Base-by-base conservation (phyloP, 495 filamentous ascomycete species). In the Penicillium argentinense region DNA sequence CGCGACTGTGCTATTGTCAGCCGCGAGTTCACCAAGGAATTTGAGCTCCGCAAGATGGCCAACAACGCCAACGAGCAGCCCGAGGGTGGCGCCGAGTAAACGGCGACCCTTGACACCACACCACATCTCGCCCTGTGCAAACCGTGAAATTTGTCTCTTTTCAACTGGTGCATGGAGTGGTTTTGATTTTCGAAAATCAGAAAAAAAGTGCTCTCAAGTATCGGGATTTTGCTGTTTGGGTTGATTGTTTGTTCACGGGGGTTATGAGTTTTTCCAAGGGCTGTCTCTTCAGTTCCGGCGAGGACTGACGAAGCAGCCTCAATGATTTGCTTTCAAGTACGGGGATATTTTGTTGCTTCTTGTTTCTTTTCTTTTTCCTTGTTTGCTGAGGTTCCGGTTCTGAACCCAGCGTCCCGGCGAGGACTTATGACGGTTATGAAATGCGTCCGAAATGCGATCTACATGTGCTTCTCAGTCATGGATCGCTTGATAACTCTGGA, bases 21-120 rank as follows among this genome's bases (percentile, higher is more conserved):
- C 26, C 83, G 88, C 40, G 87, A 95, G 59, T 96, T 98, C 67
- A 95, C 89, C 37, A 95, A 95, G 64, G 95, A 99, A 69, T 95
- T 83, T 61, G 91, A 96, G 54, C 75, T 97, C 45, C 85, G 91
- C 55, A 95, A 92, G 74, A 95, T 92, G 76, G 87, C 87, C 18
- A 82, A 82, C 12, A 84, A 80, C 28, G 64, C 66, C 37, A 57
- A 54, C 39, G 60, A 69, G 50, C 69, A 73, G 57, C 69, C n/a
- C n/a, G n/a, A 73, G 51, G 62, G 60, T 39, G 61, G 53, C 17
- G 48, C 40, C 32, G 55, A 64, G 36, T 66, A 71, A 51, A 53
- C 49, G 43, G 56, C 52, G 26, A 21, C n/a, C 30, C 30, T 34
- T 34, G n/a, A n/a, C n/a, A n/a, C n/a, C n/a, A n/a, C n/a, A n/a